phyloP scores from a whole-genome alignment of 2,329 filamentous ascomycete genomes.

The Juglanconis juglandina region DNA sequence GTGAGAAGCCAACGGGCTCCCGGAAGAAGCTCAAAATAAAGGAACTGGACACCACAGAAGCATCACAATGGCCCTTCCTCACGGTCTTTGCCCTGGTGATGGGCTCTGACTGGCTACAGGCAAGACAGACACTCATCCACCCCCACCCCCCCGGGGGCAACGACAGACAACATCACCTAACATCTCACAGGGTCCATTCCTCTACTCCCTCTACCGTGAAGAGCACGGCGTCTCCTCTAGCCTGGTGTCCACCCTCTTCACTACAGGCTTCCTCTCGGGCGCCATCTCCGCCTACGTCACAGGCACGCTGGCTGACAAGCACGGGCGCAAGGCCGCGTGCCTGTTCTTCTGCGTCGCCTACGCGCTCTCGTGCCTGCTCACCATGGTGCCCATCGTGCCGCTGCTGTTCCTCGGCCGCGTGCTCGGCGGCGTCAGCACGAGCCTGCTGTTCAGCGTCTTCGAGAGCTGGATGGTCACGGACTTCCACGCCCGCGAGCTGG shows the following conservation, averaged over 20 bases:
- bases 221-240: slow-evolving; percentile 27
- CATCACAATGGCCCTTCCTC: slow-evolving; percentile 33
- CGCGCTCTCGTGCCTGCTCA: slow-evolving; percentile 46
- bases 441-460: slow-evolving; percentile 56
- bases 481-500: slow-evolving; percentile 42
- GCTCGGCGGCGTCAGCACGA: slow-evolving; percentile 53
- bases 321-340: slow-evolving; percentile 50
- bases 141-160: no score
- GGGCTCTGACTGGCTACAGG: slow-evolving; percentile 51
- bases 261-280: slow-evolving; percentile 42
- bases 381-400: slow-evolving; percentile 27
- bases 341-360: slow-evolving; percentile 53
- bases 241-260: slow-evolving; percentile 38
- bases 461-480: slow-evolving; percentile 61
- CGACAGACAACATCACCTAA: not conserved
- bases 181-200: slow-evolving; percentile 29
- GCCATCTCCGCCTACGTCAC: slow-evolving; percentile 42
- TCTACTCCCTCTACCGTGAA: slow-evolving; percentile 35
- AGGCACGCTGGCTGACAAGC: slow-evolving; percentile 45
- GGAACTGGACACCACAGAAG: slow-evolving; percentile 3
- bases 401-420: slow-evolving; percentile 51
- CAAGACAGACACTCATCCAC: slow-evolving; percentile 20
- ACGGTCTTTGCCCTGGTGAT: slow-evolving; percentile 46
- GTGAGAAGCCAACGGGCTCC: not conserved
- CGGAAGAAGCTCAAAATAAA: not conserved